phyloP scores from a whole-genome alignment of 1,284 basidiomycete genomes.

The Sporisorium scitamineum region DNA sequence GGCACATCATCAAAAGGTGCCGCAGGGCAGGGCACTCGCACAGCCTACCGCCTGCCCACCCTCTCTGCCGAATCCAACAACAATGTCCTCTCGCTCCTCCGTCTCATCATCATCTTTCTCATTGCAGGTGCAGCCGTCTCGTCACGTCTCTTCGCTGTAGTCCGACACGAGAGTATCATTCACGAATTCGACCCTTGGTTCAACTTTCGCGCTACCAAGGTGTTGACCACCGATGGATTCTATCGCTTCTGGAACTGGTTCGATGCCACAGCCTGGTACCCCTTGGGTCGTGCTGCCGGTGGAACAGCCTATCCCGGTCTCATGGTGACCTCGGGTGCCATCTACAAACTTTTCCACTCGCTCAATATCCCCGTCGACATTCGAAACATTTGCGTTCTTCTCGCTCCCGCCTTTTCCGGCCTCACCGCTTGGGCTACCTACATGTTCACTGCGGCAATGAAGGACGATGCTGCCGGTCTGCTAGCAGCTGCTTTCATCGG shows the following conservation, averaged over 20 bases:
- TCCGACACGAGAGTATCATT: slow-evolving; percentile 98
- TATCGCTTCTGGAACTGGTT: slow-evolving; percentile 84
- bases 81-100: slow-evolving; percentile 61
- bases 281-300: slow-evolving; percentile 95
- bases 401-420: slow-evolving; percentile 96
- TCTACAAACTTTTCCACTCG: slow-evolving; percentile 88
- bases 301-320: slow-evolving; percentile 96
- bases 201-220: slow-evolving; percentile 75
- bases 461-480: slow-evolving; percentile 81
- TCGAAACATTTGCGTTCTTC: slow-evolving; percentile 93
- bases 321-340: slow-evolving; percentile 96
- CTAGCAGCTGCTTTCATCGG: slow-evolving; percentile 99
- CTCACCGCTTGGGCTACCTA: slow-evolving; percentile 98
- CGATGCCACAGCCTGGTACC: slow-evolving; percentile 96
- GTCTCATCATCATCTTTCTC: slow-evolving; percentile 66
- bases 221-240: slow-evolving; percentile 78
- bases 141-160: slow-evolving; percentile 94
- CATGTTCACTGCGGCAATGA: slow-evolving; percentile 70
- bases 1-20: slow-evolving; percentile 18
- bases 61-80: slow-evolving; percentile 50
- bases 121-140: slow-evolving; percentile 83
- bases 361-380: slow-evolving; percentile 97
- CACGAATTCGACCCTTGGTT: slow-evolving; percentile 98
- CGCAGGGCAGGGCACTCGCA: slow-evolving; percentile 15
- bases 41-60: slow-evolving; percentile 48